Percentiles rank a stretch among this genome's conserved stretches.
phyloP scores from a whole-genome alignment of 139 green algal species.

The Coelastrella sp. region DNA sequence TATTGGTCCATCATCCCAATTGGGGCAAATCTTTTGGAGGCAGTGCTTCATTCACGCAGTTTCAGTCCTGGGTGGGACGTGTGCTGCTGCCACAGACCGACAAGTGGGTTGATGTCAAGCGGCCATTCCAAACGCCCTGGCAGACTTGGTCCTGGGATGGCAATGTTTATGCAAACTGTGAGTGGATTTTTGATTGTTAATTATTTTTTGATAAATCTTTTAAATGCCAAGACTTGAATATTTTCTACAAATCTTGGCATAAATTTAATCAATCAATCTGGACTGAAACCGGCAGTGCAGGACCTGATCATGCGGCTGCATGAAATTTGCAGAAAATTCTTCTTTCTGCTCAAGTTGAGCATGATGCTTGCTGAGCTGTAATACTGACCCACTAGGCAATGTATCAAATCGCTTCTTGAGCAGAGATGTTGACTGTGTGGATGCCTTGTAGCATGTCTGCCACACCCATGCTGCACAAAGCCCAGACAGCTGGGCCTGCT shows the following conservation, averaged over 20 bases:
- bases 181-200: background rate
- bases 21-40: background rate
- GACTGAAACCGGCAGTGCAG: background rate
- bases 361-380: too few species aligned
- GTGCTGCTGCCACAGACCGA: background rate
- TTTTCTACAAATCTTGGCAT: too few species aligned
- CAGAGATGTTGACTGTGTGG: background rate
- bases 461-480: too few species aligned
- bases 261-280: background rate
- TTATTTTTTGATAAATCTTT: too few species aligned
- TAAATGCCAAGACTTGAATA: too few species aligned
- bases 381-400: too few species aligned
- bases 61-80: background rate
- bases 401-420: background rate
- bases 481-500: too few species aligned
- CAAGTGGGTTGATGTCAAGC: background rate
- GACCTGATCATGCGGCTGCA: background rate
- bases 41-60: background rate
- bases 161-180: conserved; percentile 33
- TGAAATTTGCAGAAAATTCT: background rate
- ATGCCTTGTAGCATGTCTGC: too few species aligned
- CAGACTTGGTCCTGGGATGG: background rate
- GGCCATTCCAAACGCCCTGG: background rate
- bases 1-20: background rate
- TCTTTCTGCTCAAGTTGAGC: background rate